A percentile compares a stretch with the other conserved stretches of the same genome.
phyloP scores from a whole-genome alignment of 257 asterid species.

The Nicotiana attenuata region DNA sequence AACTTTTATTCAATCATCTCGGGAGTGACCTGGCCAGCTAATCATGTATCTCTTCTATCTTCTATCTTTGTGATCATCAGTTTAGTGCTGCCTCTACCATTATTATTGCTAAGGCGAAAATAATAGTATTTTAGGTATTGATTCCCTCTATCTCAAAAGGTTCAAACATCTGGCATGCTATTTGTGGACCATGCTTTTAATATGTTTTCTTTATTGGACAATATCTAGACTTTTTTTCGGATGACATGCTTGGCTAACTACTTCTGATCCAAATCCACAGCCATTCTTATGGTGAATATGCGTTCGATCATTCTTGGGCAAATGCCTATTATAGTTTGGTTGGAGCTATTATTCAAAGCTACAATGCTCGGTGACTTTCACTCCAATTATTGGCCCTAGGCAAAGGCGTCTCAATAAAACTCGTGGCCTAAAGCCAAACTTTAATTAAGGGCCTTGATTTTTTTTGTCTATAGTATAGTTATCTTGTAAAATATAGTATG shows the following conservation, averaged over 20 bases:
- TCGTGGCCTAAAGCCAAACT: no score
- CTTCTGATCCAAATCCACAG: conserved; percentile 43
- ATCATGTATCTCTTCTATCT: no score
- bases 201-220: not conserved
- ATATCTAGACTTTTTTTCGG: not conserved
- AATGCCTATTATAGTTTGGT: conserved; percentile 85
- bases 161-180: conserved; percentile 21
- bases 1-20: no score
- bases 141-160: conserved; percentile 97
- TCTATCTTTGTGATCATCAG: no score
- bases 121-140: conserved; percentile 63
- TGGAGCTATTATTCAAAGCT: conserved; percentile 85
- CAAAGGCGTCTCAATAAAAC: no score
- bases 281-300: conserved; percentile 98
- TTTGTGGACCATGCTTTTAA: conserved; percentile 4
- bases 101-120: conserved; percentile 50
- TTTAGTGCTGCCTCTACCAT: not conserved
- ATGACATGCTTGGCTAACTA: conserved; percentile 3
- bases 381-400: conserved; percentile 79
- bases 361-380: conserved; percentile 85
- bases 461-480: no score
- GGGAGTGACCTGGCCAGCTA: no score
- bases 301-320: conserved; percentile 98
- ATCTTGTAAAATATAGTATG: no score
- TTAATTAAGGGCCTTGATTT: no score